phyloP scores from a whole-genome alignment of 345 rosid genomes.

The Linum lewisii region DNA sequence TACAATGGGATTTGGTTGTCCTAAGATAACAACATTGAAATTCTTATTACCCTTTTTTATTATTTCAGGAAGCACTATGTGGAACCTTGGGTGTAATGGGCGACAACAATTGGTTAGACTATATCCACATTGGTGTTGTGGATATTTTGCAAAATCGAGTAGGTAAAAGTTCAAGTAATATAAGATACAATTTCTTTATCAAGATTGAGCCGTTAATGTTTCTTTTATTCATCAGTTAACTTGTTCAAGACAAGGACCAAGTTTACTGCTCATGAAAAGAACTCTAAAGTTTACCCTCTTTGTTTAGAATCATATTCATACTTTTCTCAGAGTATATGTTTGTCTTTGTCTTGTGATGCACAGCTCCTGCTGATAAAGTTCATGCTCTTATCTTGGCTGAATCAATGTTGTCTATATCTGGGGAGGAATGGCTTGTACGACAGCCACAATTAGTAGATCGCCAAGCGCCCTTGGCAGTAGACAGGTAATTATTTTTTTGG shows the following conservation, averaged over 20 bases:
- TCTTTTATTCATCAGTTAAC: neutral
- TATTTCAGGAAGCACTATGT: conserved; percentile 45
- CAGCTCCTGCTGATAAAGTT: conserved; percentile 77
- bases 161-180: conserved; percentile 27
- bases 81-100: conserved; percentile 42
- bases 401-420: conserved; percentile 46
- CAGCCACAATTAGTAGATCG: conserved; percentile 38
- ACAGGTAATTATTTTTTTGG: conserved; percentile 35
- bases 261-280: too few species aligned
- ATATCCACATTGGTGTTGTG: conserved; percentile 56
- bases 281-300: too few species aligned
- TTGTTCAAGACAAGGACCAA: neutral
- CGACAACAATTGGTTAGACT: conserved; percentile 45
- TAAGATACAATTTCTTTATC: neutral
- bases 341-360: conserved; percentile 14
- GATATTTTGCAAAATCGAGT: conserved; percentile 82
- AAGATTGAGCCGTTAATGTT: neutral
- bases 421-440: conserved; percentile 67
- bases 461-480: conserved; percentile 43
- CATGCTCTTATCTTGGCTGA: conserved; percentile 82
- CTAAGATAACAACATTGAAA: neutral
- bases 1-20: neutral
- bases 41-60: conserved; percentile 7
- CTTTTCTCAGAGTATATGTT: too few species aligned
- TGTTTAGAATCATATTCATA: too few species aligned